Evolutionary conservation across 495 filamentous ascomycete genomes (phyloP).

Genomic region (Schizothecium vesticola): DNA sequence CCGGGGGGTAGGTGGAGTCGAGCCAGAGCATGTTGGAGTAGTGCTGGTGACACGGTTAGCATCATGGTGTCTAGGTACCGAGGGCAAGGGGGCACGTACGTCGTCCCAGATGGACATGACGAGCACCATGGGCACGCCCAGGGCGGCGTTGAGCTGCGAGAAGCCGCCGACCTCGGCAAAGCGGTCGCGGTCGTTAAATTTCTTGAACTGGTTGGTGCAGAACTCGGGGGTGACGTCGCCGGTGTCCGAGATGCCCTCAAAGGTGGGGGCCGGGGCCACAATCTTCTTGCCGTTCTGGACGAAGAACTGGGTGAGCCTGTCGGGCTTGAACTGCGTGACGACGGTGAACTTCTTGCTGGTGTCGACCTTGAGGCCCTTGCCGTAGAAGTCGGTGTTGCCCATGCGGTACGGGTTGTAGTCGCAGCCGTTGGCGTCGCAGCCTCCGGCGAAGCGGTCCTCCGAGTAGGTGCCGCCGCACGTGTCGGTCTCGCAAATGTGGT

Average conservation of each 20-base stretch:
- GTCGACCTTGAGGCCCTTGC: constrained; percentile 56
- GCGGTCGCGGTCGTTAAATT: constrained; percentile 48
- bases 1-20: constrained; percentile 66
- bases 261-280: constrained; percentile 44
- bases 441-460: constrained; percentile 47
- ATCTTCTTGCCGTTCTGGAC: constrained; percentile 63
- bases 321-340: constrained; percentile 59
- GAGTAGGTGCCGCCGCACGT: constrained; percentile 50
- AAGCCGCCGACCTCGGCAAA: constrained; percentile 61
- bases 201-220: constrained; percentile 22
- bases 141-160: constrained; percentile 47
- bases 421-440: constrained; percentile 69
- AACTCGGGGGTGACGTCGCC: constrained; percentile 35
- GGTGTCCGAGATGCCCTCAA: constrained; percentile 33
- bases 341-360: constrained; percentile 65
- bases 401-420: constrained; percentile 74
- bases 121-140: constrained; percentile 63
- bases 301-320: constrained; percentile 64
- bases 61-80: background rate
- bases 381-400: constrained; percentile 61
- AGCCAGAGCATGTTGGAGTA: constrained; percentile 79
- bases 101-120: constrained; percentile 78
- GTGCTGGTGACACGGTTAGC: constrained; percentile 34
- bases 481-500: constrained; percentile 51
- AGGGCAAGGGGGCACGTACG: constrained; percentile 13